Evolutionary conservation across 2,329 filamentous ascomycete genomes (phyloP).

Genomic region (Didymosphaeria variabile): DNA sequence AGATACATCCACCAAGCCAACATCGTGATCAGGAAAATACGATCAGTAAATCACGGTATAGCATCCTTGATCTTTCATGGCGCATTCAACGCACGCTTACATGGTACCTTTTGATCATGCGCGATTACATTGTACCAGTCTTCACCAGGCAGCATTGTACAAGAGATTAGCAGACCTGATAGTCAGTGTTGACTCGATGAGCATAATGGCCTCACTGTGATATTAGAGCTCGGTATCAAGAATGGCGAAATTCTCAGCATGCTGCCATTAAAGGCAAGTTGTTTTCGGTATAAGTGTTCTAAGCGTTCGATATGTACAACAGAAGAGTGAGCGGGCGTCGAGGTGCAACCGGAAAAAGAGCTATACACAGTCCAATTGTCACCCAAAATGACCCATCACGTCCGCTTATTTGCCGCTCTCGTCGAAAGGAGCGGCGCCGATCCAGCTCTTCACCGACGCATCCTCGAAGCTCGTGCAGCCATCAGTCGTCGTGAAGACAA

Average conservation of each 20-base stretch:
- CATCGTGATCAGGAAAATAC: neutral
- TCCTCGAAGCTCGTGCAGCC: slow-evolving; percentile 8
- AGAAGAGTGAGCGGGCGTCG: neutral
- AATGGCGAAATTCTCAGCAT: too few species aligned
- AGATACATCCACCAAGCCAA: neutral
- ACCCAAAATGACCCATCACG: neutral
- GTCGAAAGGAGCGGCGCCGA: slow-evolving; percentile 2
- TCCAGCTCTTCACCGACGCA: slow-evolving; percentile 12
- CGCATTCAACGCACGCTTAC: neutral
- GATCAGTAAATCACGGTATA: neutral
- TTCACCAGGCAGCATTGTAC: neutral
- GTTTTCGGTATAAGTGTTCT: neutral
- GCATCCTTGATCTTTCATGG: neutral
- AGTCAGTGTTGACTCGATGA: too few species aligned
- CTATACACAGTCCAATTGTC: neutral
- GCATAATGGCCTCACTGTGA: too few species aligned
- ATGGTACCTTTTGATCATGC: too few species aligned
- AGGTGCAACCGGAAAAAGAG: neutral
- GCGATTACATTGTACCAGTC: too few species aligned
- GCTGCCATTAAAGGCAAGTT: neutral
- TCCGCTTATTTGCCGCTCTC: slow-evolving; percentile 6
- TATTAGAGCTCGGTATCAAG: too few species aligned
- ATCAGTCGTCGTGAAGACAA: slow-evolving; percentile 11
- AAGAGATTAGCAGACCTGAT: neutral
- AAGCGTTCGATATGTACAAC: neutral